Percentiles rank a stretch among this genome's conserved stretches.
These are phyloP conservation scores for Mucor circinelloides DNA, from an alignment of 371 early-diverging fungal species.

Conservation along the genomic window DNA sequence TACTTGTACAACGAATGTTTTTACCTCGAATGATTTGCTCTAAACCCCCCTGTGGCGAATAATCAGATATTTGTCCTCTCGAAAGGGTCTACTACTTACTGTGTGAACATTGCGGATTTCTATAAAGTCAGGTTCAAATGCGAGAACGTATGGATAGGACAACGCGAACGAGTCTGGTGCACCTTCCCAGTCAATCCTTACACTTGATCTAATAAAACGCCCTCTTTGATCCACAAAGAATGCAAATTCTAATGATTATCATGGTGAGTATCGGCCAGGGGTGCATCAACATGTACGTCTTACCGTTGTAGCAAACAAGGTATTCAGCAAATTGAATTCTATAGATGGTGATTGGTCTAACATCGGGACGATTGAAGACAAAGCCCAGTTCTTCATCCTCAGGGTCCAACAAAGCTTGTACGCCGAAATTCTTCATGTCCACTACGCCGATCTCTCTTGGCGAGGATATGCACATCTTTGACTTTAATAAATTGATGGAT, in stretches of 20 bases:
- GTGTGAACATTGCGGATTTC: conserved; percentile 86
- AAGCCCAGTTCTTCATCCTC: conserved; percentile 37
- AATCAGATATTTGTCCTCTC: background rate
- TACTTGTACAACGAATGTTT: conserved; percentile 62
- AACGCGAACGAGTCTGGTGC: conserved; percentile 73
- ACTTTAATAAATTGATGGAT: conserved; percentile 83
- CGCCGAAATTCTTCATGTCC: conserved; percentile 78
- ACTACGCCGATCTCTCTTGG: conserved; percentile 93
- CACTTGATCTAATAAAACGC: conserved; percentile 67
- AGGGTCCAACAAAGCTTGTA: conserved; percentile 54
- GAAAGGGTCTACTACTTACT: conserved; percentile 12
- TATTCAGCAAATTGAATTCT: conserved; percentile 75
- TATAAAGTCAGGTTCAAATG: conserved; percentile 85
- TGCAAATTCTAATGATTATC: conserved; percentile 66
- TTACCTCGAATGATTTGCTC: conserved; percentile 57
- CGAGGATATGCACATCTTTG: conserved; percentile 90
- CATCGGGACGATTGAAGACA: conserved; percentile 17
- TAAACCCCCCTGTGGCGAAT: background rate
- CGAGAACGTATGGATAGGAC: conserved; percentile 81
- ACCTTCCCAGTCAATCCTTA: conserved; percentile 80
- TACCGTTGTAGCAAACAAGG: conserved; percentile 85
- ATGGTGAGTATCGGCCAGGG: background rate
- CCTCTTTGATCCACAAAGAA: conserved; percentile 93
- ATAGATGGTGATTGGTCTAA: conserved; percentile 84
- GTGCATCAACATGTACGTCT: background rate